phyloP scores from a whole-genome alignment of 805 yeast genomes.

The Debaryomyces tyrocola region DNA sequence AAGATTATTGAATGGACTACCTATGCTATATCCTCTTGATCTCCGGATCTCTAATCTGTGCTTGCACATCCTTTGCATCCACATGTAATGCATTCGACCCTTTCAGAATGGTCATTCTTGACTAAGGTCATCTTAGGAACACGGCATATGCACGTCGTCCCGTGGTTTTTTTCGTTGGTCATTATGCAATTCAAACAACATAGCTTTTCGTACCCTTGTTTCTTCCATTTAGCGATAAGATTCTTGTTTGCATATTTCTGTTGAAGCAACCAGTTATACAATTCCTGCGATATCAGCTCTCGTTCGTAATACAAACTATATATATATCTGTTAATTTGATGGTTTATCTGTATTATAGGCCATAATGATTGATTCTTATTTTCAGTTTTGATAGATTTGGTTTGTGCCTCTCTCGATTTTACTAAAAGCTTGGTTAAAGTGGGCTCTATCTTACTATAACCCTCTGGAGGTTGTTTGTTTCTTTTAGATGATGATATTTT shows the following conservation, averaged over 20 bases:
- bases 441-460: constrained; percentile 66
- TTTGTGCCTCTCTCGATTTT: constrained; percentile 53
- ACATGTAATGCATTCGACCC: constrained; percentile 67
- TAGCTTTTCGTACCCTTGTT: constrained; percentile 80
- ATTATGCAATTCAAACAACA: constrained; percentile 83
- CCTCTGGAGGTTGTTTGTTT: constrained; percentile 65
- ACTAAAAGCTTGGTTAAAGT: constrained; percentile 60
- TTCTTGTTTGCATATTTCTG: constrained; percentile 66
- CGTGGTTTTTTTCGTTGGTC: constrained; percentile 56
- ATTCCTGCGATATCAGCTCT: constrained; percentile 61
- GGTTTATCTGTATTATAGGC: constrained; percentile 70
- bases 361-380: constrained; percentile 62
- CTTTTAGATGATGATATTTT: constrained; percentile 40
- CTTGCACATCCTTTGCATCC: constrained; percentile 87
- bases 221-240: constrained; percentile 79
- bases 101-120: constrained; percentile 20
- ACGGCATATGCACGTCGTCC: constrained; percentile 76
- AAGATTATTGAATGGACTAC: background rate
- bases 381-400: constrained; percentile 32
- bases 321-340: constrained; percentile 73
- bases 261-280: constrained; percentile 72
- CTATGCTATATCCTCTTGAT: too few relatives aligned
- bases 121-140: constrained; percentile 66
- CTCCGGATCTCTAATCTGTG: constrained; percentile 46
- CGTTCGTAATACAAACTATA: constrained; percentile 72